Conservation (phyloP, 257 asterid genomes). For the Coffea eugenioides region DNA sequence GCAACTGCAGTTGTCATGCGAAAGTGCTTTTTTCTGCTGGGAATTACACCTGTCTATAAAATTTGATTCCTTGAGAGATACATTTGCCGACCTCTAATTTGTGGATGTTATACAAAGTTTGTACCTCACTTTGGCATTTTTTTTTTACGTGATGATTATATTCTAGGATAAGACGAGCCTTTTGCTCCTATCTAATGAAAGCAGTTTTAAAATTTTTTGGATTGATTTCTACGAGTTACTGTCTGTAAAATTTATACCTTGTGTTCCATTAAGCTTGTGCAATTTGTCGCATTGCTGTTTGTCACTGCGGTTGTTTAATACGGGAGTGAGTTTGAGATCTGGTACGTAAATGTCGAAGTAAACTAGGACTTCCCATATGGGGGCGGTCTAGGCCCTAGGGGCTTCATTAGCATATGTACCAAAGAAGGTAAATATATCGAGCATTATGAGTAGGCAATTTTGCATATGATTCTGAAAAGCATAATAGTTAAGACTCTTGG, state of each 20-base stretch:
- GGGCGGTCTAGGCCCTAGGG: neutral
- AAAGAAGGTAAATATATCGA: neutral
- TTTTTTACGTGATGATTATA: neutral
- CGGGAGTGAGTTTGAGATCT: neutral
- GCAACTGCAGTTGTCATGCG: conserved; percentile 96
- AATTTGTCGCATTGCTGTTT: neutral
- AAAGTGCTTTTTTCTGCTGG: conserved; percentile 74
- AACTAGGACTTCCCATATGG: neutral
- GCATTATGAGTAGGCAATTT: neutral
- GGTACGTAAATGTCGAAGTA: neutral
- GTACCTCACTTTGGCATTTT: neutral
- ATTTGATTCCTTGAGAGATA: conserved; percentile 33
- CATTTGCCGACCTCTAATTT: neutral
- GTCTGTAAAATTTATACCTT: neutral
- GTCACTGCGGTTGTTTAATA: neutral
- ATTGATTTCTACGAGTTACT: neutral
- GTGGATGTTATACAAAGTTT: neutral
- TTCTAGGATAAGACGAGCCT: neutral
- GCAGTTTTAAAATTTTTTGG: neutral
- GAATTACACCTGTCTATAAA: conserved; percentile 90
- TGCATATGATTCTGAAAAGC: neutral
- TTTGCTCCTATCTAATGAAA: neutral
- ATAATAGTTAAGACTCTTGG: neutral
- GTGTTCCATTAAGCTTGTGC: neutral
- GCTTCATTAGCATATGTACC: neutral